A percentile compares a stretch with the other conserved stretches of the same genome.
These are phyloP conservation scores for Pleurostoma richardsiae DNA, from an alignment of 2,329 filamentous ascomycete species.

Conservation along the genomic window DNA sequence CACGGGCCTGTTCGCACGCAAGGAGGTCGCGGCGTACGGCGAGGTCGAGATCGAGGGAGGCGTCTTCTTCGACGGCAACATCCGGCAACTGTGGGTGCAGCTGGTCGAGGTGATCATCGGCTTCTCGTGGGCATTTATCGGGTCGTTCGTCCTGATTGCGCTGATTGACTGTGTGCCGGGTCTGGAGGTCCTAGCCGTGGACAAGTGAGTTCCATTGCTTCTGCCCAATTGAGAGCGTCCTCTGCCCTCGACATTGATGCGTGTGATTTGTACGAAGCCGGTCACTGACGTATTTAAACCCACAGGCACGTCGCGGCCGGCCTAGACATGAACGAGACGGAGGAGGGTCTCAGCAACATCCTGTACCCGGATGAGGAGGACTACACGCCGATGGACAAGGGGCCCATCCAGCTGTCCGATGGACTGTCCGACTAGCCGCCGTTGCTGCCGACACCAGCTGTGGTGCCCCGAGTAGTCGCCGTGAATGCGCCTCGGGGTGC, in stretches of 20 bases:
- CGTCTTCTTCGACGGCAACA: slow-evolving; percentile 48
- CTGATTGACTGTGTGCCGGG: slow-evolving; percentile 47
- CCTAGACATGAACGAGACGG: not conserved
- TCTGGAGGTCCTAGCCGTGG: slow-evolving; percentile 43
- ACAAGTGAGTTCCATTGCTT: slow-evolving; percentile 36
- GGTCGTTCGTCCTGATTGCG: slow-evolving; percentile 41
- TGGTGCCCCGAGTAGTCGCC: too few relatives aligned
- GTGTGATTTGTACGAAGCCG: too few relatives aligned
- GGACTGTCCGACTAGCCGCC: too few relatives aligned
- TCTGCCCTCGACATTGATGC: not conserved
- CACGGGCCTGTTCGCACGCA: slow-evolving; percentile 44
- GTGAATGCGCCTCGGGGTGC: too few relatives aligned
- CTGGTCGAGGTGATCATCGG: slow-evolving; percentile 44
- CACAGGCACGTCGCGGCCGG: not conserved
- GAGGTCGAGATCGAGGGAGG: slow-evolving; percentile 41
- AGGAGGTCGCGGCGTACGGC: slow-evolving; percentile 46
- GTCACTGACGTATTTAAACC: too few relatives aligned
- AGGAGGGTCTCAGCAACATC: not conserved
- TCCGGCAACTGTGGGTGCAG: slow-evolving; percentile 42
- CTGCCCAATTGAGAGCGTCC: not conserved
- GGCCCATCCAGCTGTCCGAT: not conserved
- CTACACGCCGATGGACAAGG: not conserved
- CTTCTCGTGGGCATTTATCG: slow-evolving; percentile 44
- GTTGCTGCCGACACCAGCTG: too few relatives aligned
- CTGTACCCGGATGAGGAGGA: not conserved